Evolutionary conservation across 2,329 filamentous ascomycete species (phyloP), one percentile per base, ranked within the genome.

Genomic region (Rosellinia necatrix): DNA sequence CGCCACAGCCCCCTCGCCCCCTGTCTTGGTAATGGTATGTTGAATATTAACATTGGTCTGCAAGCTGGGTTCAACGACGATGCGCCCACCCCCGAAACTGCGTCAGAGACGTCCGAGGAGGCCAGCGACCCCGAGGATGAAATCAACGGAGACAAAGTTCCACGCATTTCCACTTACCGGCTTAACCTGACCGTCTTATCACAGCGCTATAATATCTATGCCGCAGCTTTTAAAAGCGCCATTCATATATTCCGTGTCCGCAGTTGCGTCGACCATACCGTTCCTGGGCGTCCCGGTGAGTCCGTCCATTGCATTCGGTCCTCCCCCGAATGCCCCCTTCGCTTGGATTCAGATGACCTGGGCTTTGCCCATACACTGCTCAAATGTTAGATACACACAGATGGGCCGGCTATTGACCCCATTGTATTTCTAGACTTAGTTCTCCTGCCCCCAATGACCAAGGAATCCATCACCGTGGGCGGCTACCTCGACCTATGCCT

Each of bases 161-260:
- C 70, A 6, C 46, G 30, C 21, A 65, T 73, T 13, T 74, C 76
- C 35, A 54, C 58, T 13, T 79, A 72, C 62, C 75, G 84, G 13
- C 77, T 81, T 58, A 86, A 86, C 58, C 71, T 86, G 53, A 84
- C 82, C 2, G 79, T 78, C 1, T 71, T 87, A 10, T 86, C 84
- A 0, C 82, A 85, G 60, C 71, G 70, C 37, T 81, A 80, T 67
- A 85, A 86, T 78, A 77, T 88, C 19, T 88, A 86, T 68, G 84
- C 87, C 63, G 79, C 77, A 9, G 85, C 82, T 10, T 86, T 84
- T 57, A 72, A 76, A 55, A 76, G 81, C 41, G 74, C 75, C 49
- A 81, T 89, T 12, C 81, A 85, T 62, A 76, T 86, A 58, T 87
- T 81, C 61, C 74, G 72, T 55, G 84, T 76, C 32, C 76, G 72